A percentile compares a stretch with the other conserved stretches of the same genome.
Conservation (phyloP, 257 asterid genomes). For the Echites panduratus region DNA sequence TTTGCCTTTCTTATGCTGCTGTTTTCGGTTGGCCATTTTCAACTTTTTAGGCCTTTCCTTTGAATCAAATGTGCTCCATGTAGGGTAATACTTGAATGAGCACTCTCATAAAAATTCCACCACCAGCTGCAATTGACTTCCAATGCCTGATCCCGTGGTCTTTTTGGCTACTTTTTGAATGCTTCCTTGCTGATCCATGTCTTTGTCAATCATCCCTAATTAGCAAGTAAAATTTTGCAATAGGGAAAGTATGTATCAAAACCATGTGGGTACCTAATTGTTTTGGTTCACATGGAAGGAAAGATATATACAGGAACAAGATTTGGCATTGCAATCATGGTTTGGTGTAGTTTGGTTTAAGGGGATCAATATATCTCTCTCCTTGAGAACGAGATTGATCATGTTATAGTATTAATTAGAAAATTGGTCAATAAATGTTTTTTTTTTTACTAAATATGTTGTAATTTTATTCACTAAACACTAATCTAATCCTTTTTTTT, state of each 20-base stretch:
- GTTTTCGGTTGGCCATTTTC: no score
- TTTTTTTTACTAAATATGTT: not conserved
- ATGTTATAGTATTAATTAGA: not conserved
- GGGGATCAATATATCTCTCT: not conserved
- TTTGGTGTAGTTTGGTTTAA: not conserved
- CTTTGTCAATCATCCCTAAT: constrained; percentile 25
- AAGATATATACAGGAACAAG: not conserved
- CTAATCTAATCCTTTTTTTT: not conserved
- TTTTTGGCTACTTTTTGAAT: not conserved
- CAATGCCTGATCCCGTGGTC: no score
- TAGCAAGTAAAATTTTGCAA: constrained; percentile 1
- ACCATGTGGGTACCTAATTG: constrained; percentile 25
- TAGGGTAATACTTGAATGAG: no score
- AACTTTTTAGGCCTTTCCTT: no score
- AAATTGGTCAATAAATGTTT: constrained; percentile 12
- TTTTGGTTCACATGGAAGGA: constrained; percentile 27
- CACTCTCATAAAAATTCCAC: constrained; percentile 9
- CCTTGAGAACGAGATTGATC: constrained; percentile 19
- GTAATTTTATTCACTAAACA: constrained; percentile 1
- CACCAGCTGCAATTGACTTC: constrained; percentile 22
- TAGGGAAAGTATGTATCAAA: constrained; percentile 15
- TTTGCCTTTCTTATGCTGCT: no score
- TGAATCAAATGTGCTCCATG: no score
- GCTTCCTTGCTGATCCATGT: constrained; percentile 16
- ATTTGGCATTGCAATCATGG: constrained; percentile 18